Evolutionary conservation across 768 basidiomycete species (phyloP).

Genomic region (Tricholomella constricta): DNA sequence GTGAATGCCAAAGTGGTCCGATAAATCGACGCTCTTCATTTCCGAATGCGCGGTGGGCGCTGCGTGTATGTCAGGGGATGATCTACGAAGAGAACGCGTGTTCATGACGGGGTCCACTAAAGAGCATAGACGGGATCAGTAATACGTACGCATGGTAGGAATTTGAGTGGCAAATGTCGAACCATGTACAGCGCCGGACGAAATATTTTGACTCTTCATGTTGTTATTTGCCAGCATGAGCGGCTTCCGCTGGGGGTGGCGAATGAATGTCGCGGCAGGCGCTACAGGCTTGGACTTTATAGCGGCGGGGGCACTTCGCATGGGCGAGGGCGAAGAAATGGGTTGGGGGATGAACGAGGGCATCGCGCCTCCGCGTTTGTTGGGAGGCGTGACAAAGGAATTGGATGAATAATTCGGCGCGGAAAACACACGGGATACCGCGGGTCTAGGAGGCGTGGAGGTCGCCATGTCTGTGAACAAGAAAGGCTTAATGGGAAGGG

Average conservation of each 20-base stretch:
- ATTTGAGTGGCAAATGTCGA: constrained; percentile 59
- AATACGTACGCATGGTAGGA: constrained; percentile 58
- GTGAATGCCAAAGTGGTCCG: constrained; percentile 25
- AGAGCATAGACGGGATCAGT: constrained; percentile 46
- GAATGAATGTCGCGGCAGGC: constrained; percentile 44
- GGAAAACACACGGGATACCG: constrained; percentile 15
- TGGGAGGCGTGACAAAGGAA: constrained; percentile 51
- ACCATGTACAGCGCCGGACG: constrained; percentile 49
- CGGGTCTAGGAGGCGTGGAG: constrained; percentile 35
- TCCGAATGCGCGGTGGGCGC: constrained; percentile 30
- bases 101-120: constrained; percentile 39
- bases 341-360: constrained; percentile 68
- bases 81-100: constrained; percentile 42
- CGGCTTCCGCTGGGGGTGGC: constrained; percentile 44
- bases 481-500: constrained; percentile 30
- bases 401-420: constrained; percentile 30
- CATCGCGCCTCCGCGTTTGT: constrained; percentile 47
- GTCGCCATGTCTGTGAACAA: constrained; percentile 28
- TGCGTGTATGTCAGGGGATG: constrained; percentile 35
- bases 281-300: constrained; percentile 33
- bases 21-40: constrained; percentile 42
- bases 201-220: constrained; percentile 24
- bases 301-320: constrained; percentile 25
- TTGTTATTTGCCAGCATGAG: constrained; percentile 27
- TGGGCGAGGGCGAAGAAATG: constrained; percentile 46